Conservation (phyloP, 2,329 filamentous ascomycete species). For the Aspergillus persii region DNA sequence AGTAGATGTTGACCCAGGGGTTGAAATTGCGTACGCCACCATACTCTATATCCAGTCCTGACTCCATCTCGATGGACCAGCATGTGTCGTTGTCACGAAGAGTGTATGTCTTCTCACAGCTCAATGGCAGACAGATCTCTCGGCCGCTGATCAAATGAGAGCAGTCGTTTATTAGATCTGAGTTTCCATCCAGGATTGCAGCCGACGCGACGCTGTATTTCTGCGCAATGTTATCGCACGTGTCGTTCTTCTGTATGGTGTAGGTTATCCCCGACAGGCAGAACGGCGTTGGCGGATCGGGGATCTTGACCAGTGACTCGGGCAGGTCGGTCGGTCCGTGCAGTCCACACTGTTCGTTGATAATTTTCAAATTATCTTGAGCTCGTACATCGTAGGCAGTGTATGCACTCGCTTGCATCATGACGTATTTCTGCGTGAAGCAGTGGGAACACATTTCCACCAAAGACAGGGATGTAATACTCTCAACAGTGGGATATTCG, state of each 20-base stretch:
- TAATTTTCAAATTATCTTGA: background rate
- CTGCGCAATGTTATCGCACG: conserved; percentile 5
- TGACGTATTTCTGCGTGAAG: conserved; percentile 14
- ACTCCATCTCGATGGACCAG: background rate
- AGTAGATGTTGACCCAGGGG: conserved; percentile 5
- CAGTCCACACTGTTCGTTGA: background rate
- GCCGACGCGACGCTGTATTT: conserved; percentile 11
- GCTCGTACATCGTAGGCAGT: conserved; percentile 18
- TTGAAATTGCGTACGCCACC: background rate
- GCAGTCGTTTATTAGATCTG: conserved; percentile 4
- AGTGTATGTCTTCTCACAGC: conserved; percentile 3
- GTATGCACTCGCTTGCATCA: conserved; percentile 27
- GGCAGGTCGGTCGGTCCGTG: background rate
- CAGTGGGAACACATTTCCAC: conserved; percentile 21
- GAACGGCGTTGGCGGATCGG: background rate
- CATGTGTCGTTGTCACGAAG: conserved; percentile 2
- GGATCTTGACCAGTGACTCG: background rate
- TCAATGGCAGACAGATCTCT: conserved; percentile 1
- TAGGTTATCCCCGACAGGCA: background rate
- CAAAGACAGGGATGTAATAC: background rate
- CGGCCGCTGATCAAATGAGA: conserved; percentile 1
- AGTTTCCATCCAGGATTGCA: conserved; percentile 3
- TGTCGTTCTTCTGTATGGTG: conserved; percentile 3
- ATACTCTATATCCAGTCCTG: background rate
- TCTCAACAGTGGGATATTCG: background rate